A percentile compares a stretch with the other conserved stretches of the same genome.
Evolutionary conservation across 2,329 filamentous ascomycete genomes (phyloP).

Genomic region (Ilyonectria sp.): DNA sequence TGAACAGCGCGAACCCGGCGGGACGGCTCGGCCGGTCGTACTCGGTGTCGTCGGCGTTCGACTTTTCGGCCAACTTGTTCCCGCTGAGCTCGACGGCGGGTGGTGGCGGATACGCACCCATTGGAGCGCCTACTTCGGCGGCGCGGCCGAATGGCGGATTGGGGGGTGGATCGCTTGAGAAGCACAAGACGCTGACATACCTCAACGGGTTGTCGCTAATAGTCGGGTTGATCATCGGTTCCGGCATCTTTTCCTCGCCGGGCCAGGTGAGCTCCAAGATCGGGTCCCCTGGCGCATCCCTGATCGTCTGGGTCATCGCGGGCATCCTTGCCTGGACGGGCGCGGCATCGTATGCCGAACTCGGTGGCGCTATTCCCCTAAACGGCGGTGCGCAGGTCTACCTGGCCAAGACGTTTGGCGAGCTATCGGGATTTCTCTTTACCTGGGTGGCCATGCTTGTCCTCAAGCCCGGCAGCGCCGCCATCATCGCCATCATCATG

Average conservation of each 20-base stretch:
- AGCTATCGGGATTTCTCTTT: constrained; percentile 93
- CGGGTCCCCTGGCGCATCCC: constrained; percentile 89
- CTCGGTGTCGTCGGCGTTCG: constrained; percentile 93
- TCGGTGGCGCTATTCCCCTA: constrained; percentile 94
- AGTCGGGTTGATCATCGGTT: constrained; percentile 94
- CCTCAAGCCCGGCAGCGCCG: constrained; percentile 91
- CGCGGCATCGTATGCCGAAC: constrained; percentile 93
- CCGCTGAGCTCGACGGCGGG: constrained; percentile 87
- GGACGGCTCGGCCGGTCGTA: constrained; percentile 75
- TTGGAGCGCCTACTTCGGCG: constrained; percentile 80
- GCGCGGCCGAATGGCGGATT: constrained; percentile 64
- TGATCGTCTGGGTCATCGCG: constrained; percentile 93
- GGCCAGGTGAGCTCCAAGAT: constrained; percentile 93
- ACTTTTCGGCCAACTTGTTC: constrained; percentile 94
- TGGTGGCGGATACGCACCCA: constrained; percentile 82
- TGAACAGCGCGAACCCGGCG: constrained; percentile 71
- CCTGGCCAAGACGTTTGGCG: constrained; percentile 95
- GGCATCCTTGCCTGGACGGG: constrained; percentile 97
- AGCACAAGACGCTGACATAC: constrained; percentile 95
- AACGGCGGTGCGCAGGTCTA: constrained; percentile 97
- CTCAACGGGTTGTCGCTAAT: constrained; percentile 93
- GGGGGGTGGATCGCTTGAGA: constrained; percentile 88
- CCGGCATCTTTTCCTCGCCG: constrained; percentile 95
- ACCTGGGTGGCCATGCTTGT: constrained; percentile 97
- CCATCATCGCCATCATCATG: constrained; percentile 98